A percentile compares a stretch with the other conserved stretches of the same genome.
These are phyloP conservation scores for Pseudocercospora eumusae DNA, from an alignment of 2,329 filamentous ascomycete species.

Conservation along the genomic window DNA sequence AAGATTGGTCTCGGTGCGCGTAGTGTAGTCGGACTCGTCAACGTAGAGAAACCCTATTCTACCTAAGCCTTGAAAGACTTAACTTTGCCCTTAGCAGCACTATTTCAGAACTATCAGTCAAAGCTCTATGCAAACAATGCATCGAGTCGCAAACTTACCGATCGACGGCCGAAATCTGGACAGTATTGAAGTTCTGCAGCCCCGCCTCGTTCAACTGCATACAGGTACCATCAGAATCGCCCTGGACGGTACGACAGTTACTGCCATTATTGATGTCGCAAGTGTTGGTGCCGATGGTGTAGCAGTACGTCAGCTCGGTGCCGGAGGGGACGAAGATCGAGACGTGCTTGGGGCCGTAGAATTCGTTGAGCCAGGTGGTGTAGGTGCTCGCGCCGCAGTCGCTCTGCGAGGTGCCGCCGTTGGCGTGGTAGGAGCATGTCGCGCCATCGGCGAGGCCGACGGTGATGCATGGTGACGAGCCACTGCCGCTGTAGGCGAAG, in stretches of 20 bases:
- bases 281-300: background rate
- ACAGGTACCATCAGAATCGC: background rate
- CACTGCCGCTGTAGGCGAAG: constrained; percentile 7
- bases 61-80: background rate
- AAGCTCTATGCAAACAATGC: too few species aligned
- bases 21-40: background rate
- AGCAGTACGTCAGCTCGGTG: background rate
- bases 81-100: background rate
- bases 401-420: background rate
- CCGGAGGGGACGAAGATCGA: background rate
- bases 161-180: background rate
- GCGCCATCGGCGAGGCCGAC: background rate
- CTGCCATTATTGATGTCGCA: background rate
- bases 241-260: background rate
- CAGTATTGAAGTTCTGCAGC: background rate
- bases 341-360: background rate
- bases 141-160: background rate
- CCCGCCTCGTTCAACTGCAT: constrained; percentile 2
- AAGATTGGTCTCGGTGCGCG: background rate
- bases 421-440: background rate
- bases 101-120: too few species aligned
- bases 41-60: too few species aligned
- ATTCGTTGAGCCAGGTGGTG: constrained; percentile 8
- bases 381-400: background rate
- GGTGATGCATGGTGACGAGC: background rate